Conservation (phyloP, 2,329 filamentous ascomycete genomes). For the Nemania abortiva region DNA sequence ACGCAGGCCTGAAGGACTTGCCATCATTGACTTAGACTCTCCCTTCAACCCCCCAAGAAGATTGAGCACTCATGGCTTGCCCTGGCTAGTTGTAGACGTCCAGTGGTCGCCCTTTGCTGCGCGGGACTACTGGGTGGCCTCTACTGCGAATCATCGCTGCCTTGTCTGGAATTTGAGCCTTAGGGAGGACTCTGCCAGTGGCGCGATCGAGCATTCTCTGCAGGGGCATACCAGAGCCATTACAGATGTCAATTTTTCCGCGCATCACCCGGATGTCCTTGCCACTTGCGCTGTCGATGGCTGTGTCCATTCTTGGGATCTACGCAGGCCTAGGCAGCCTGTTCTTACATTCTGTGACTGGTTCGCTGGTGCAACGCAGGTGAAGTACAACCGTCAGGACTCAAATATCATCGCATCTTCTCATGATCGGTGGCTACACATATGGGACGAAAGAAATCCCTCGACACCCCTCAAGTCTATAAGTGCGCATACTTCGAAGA, state of each 20-base stretch:
- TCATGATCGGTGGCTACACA: conserved; percentile 86
- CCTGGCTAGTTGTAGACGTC: conserved; percentile 96
- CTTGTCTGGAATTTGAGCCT: conserved; percentile 93
- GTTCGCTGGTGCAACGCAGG: conserved; percentile 93
- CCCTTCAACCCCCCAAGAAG: conserved; percentile 88
- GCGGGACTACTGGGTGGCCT: conserved; percentile 92
- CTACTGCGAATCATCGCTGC: conserved; percentile 93
- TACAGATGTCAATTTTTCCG: conserved; percentile 96
- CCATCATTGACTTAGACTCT: conserved; percentile 92
- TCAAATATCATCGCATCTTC: conserved; percentile 89
- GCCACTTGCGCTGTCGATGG: conserved; percentile 94
- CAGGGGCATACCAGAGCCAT: conserved; percentile 90
- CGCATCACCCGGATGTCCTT: conserved; percentile 88
- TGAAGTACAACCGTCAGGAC: conserved; percentile 93
- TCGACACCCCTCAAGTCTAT: conserved; percentile 85
- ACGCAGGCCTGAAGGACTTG: conserved; percentile 80
- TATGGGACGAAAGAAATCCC: conserved; percentile 89
- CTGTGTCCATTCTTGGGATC: conserved; percentile 92
- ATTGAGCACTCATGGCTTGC: conserved; percentile 82
- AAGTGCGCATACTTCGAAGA: conserved; percentile 89
- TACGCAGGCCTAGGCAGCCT: conserved; percentile 78
- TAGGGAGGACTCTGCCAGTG: conserved; percentile 76
- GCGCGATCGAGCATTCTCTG: conserved; percentile 85
- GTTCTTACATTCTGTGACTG: conserved; percentile 89
- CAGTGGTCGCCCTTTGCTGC: conserved; percentile 96